These are phyloP conservation scores for Ogataea naganishii DNA, from an alignment of 805 yeast genomes.

Conservation along the genomic window DNA sequence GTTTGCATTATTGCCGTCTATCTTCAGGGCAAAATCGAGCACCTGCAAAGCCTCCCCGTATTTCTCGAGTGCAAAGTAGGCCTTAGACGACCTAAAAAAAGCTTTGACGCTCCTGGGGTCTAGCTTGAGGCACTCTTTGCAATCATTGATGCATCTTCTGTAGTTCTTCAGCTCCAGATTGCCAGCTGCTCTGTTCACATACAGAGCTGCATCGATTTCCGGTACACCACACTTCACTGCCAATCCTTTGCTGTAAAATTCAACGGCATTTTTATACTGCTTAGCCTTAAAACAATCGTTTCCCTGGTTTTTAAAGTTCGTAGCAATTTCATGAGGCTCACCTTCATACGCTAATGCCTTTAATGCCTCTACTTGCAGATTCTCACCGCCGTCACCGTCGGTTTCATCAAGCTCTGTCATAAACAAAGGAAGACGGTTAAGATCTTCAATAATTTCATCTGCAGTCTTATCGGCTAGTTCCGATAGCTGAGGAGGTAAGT, in stretches of 20 bases:
- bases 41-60: constrained; percentile 67
- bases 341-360: constrained; percentile 92
- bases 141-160: constrained; percentile 80
- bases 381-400: constrained; percentile 71
- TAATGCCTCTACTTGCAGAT: constrained; percentile 73
- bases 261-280: constrained; percentile 68
- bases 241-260: constrained; percentile 71
- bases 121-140: constrained; percentile 55
- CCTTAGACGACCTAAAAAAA: constrained; percentile 74
- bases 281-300: constrained; percentile 74
- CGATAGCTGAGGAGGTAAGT: constrained; percentile 74
- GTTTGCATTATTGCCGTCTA: constrained; percentile 54
- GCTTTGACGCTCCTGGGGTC: constrained; percentile 79
- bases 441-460: constrained; percentile 68
- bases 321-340: constrained; percentile 86
- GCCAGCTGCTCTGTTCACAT: constrained; percentile 84
- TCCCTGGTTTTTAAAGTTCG: constrained; percentile 87
- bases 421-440: constrained; percentile 84
- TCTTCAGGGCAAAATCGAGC: constrained; percentile 50
- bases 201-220: constrained; percentile 52
- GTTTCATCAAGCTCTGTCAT: constrained; percentile 81
- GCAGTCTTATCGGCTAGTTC: constrained; percentile 53
- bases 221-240: constrained; percentile 55
- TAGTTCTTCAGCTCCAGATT: constrained; percentile 79
- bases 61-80: constrained; percentile 59